These are phyloP conservation scores for Deinandra increscens DNA, from an alignment of 129 eudicot species.

Conservation along the genomic window DNA sequence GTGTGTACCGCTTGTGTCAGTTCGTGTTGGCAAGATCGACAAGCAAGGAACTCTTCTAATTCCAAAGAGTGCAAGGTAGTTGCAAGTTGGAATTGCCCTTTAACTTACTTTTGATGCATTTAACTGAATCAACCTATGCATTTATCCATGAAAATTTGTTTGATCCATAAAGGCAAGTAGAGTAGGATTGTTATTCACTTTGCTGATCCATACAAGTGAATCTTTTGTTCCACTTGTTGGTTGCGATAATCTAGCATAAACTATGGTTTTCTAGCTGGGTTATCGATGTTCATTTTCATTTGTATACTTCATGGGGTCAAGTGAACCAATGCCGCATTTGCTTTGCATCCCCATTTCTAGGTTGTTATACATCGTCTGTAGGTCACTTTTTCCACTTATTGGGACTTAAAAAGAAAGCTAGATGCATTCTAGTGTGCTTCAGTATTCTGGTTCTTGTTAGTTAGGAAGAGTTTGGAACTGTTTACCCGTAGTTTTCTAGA, in stretches of 20 bases:
- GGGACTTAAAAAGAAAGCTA: neutral
- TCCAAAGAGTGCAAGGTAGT: conserved; percentile 76
- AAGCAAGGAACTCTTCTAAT: conserved; percentile 70
- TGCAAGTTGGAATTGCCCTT: neutral
- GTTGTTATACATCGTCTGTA: neutral
- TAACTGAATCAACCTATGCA: neutral
- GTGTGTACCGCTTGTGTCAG: conserved; percentile 82
- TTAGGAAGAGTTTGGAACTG: conserved; percentile 1
- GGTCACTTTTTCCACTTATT: neutral
- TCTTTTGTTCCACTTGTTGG: neutral
- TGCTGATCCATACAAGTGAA: neutral
- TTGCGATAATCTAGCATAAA: neutral
- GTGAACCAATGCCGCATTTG: conserved; percentile 5
- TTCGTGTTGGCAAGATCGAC: conserved; percentile 84
- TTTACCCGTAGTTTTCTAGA: conserved; percentile 6
- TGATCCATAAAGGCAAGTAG: neutral
- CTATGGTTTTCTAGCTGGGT: neutral
- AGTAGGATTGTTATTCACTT: neutral
- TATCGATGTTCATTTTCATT: neutral
- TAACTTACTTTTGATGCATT: conserved; percentile 13
- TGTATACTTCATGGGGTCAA: neutral
- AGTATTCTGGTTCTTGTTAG: neutral
- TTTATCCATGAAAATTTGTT: neutral
- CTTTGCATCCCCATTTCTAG: conserved; percentile 3
- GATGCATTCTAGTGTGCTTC: conserved; percentile 9